Conservation (phyloP, 805 yeast species). For the Ogataea philodendri region DNA sequence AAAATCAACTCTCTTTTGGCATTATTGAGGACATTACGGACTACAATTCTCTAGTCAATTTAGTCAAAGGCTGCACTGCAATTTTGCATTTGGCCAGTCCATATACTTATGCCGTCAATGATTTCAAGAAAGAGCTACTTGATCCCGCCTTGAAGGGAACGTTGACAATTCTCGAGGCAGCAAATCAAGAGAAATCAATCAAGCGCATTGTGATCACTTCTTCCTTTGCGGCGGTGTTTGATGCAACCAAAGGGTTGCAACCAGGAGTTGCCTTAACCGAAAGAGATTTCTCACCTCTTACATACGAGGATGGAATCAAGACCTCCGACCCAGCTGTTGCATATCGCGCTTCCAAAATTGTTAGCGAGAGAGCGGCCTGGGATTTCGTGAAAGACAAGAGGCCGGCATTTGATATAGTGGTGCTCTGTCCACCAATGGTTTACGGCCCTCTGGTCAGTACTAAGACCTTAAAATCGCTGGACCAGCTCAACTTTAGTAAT, state of each 20-base stretch:
- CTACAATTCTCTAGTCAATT: conserved; percentile 40
- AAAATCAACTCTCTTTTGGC: conserved; percentile 36
- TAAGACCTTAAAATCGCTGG: conserved; percentile 17
- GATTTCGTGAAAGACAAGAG: conserved; percentile 39
- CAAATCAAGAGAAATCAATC: conserved; percentile 40
- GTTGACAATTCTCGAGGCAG: conserved; percentile 48
- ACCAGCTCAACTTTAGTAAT: conserved; percentile 37
- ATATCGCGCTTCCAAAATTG: conserved; percentile 58
- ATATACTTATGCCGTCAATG: conserved; percentile 42
- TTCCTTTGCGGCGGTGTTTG: conserved; percentile 46
- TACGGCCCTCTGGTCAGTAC: conserved; percentile 55
- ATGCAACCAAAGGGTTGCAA: conserved; percentile 37
- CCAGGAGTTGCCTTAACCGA: conserved; percentile 40
- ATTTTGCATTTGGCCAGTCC: conserved; percentile 67
- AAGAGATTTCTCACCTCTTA: conserved; percentile 51
- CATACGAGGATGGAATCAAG: conserved; percentile 45
- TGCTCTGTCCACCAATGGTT: conserved; percentile 55
- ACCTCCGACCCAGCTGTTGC: conserved; percentile 40
- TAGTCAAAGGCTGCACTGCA: conserved; percentile 48
- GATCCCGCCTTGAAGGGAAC: conserved; percentile 60
- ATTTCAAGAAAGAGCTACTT: conserved; percentile 48
- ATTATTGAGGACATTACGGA: conserved; percentile 47
- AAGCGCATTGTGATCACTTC: conserved; percentile 53
- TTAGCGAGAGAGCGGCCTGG: conserved; percentile 65
- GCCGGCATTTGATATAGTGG: conserved; percentile 41